Percentiles rank a stretch among this genome's conserved stretches.
Evolutionary conservation across 2,329 filamentous ascomycete species (phyloP).

Genomic region (Fusarium piperis): DNA sequence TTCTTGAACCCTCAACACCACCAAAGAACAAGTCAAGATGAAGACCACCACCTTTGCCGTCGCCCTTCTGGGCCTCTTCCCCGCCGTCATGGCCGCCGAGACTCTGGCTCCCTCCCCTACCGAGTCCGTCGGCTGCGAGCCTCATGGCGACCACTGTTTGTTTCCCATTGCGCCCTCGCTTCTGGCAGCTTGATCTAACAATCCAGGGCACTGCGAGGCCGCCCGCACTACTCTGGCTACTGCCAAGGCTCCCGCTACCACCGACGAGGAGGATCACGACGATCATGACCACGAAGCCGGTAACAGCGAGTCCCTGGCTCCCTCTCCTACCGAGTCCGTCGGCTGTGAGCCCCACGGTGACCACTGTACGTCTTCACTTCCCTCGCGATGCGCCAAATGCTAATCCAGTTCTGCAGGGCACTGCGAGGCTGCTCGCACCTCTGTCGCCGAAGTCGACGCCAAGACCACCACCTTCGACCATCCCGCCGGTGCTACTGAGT

Average conservation of each 20-base stretch:
- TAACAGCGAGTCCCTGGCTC: constrained; percentile 16
- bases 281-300: constrained; percentile 5
- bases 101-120: constrained; percentile 36
- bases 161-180: neutral
- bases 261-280: constrained; percentile 12
- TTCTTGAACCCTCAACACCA: neutral
- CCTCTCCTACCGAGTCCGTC: constrained; percentile 38
- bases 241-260: constrained; percentile 5
- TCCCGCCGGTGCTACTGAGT: neutral
- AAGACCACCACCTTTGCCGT: constrained; percentile 36
- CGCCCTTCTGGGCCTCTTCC: constrained; percentile 37
- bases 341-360: constrained; percentile 39
- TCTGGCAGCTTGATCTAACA: neutral
- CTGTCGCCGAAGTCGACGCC: neutral
- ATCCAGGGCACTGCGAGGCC: constrained; percentile 26
- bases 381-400: too few species aligned
- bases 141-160: constrained; percentile 24
- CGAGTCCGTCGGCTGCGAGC: constrained; percentile 27
- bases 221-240: constrained; percentile 10
- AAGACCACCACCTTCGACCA: constrained; percentile 14
- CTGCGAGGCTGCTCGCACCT: constrained; percentile 27
- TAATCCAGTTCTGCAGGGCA: constrained; percentile 2
- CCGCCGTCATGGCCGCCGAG: constrained; percentile 31
- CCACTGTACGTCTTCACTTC: constrained; percentile 17
- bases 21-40: constrained; percentile 30